These are phyloP conservation scores for Botryotinia globosa DNA, from an alignment of 2,329 filamentous ascomycete genomes.

Conservation along the genomic window DNA sequence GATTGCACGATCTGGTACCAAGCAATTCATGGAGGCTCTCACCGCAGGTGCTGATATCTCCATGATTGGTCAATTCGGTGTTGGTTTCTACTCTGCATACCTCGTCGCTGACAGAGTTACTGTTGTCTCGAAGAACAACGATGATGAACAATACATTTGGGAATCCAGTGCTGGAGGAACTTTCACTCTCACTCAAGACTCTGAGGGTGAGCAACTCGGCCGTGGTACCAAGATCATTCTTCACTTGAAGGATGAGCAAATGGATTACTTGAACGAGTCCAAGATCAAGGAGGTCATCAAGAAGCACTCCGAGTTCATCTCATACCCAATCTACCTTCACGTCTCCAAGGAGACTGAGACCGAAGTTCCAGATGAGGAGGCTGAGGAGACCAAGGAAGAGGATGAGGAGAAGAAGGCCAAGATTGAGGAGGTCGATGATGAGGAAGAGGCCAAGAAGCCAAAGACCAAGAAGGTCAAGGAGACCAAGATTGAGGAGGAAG, in stretches of 20 bases:
- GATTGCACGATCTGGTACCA: constrained; percentile 97
- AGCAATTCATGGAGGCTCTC: constrained; percentile 99
- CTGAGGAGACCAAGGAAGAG: constrained; percentile 36
- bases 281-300: constrained; percentile 99
- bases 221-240: constrained; percentile 98
- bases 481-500: constrained; percentile 97
- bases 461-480: constrained; percentile 99
- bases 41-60: constrained; percentile 98
- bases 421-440: constrained; percentile 26
- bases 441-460: constrained; percentile 23
- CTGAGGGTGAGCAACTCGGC: constrained; percentile 84
- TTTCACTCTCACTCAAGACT: constrained; percentile 89
- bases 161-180: constrained; percentile 96
- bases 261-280: constrained; percentile 96
- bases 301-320: constrained; percentile 99
- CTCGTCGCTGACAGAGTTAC: constrained; percentile 95
- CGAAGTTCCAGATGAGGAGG: constrained; percentile 62
- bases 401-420: constrained; percentile 42
- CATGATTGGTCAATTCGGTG: constrained; percentile 99
- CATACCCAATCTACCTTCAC: constrained; percentile 99
- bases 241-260: constrained; percentile 99
- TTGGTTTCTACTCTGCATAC: constrained; percentile 99
- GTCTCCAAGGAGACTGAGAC: constrained; percentile 99
- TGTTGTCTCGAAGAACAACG: constrained; percentile 98
- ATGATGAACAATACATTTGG: constrained; percentile 99